phyloP scores from a whole-genome alignment of 768 basidiomycete species.

The Leccinum subgranulosum region DNA sequence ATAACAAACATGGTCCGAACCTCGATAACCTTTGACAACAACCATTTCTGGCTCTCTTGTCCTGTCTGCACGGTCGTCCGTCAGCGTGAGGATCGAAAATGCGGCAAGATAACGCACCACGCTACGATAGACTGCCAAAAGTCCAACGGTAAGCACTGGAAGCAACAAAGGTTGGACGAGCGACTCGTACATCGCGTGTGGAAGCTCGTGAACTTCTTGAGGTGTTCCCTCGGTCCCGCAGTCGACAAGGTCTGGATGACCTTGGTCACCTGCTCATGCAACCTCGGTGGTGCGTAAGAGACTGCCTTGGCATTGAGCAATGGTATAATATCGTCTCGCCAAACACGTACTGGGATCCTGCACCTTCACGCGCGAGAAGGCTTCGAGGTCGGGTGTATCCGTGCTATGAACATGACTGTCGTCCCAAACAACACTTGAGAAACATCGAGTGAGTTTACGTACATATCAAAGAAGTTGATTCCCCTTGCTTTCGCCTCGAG shows the following conservation, averaged over 20 bases:
- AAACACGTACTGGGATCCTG: constrained; percentile 38
- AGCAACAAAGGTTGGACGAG: not conserved
- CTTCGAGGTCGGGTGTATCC: constrained; percentile 63
- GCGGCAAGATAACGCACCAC: constrained; percentile 43
- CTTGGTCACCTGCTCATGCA: constrained; percentile 53
- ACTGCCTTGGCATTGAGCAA: constrained; percentile 30
- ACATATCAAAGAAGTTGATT: constrained; percentile 87
- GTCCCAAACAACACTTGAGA: not conserved
- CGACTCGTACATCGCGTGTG: constrained; percentile 61
- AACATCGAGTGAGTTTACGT: constrained; percentile 21
- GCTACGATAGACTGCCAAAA: constrained; percentile 65
- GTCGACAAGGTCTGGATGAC: constrained; percentile 68
- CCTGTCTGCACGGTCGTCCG: constrained; percentile 51
- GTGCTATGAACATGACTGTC: constrained; percentile 47
- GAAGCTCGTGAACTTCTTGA: constrained; percentile 68
- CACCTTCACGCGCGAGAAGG: constrained; percentile 34
- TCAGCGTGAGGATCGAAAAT: constrained; percentile 12
- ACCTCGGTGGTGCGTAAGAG: constrained; percentile 56
- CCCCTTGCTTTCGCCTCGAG: constrained; percentile 76
- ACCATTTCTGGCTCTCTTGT: constrained; percentile 73
- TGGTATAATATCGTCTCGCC: not conserved
- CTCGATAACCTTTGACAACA: constrained; percentile 62
- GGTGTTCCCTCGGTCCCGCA: constrained; percentile 59
- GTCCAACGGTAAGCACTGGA: constrained; percentile 5
- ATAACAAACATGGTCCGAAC: constrained; percentile 32